Conservation (phyloP, 345 rosid species). For the Brassica rapa region DNA sequence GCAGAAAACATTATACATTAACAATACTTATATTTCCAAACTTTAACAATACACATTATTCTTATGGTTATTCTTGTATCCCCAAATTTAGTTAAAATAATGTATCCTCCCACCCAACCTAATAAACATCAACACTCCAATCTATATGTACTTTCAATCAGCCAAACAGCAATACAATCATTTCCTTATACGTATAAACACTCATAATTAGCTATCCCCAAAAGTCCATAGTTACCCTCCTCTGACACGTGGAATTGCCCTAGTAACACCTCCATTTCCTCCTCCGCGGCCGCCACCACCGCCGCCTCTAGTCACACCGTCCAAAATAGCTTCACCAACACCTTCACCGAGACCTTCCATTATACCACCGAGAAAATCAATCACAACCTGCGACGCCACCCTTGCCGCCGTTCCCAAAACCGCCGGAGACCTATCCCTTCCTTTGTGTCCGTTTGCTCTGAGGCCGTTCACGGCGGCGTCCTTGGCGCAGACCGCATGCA, state of each 20-base stretch:
- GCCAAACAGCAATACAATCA: constrained; percentile 16
- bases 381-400: constrained; percentile 66
- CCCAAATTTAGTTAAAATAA: constrained; percentile 21
- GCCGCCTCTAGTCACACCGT: constrained; percentile 50
- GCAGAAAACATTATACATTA: background rate
- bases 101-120: constrained; percentile 3
- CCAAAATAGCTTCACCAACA: constrained; percentile 63
- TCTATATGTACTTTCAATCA: constrained; percentile 21
- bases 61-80: background rate
- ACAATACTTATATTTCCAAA: constrained; percentile 4
- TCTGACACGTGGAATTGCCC: constrained; percentile 35
- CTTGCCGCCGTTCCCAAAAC: constrained; percentile 58
- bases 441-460: constrained; percentile 52
- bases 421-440: constrained; percentile 50
- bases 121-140: constrained; percentile 5
- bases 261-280: constrained; percentile 19
- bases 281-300: constrained; percentile 28
- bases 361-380: constrained; percentile 64
- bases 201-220: constrained; percentile 11
- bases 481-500: constrained; percentile 87
- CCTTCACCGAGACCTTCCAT: constrained; percentile 85
- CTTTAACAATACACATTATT: constrained; percentile 25
- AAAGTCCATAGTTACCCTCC: constrained; percentile 24
- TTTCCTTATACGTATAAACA: constrained; percentile 6
- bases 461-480: constrained; percentile 66